Evolutionary conservation across 148 eudicot genomes (phyloP), one percentile per base, ranked within the genome.

Genomic region (Camellia japonica): DNA sequence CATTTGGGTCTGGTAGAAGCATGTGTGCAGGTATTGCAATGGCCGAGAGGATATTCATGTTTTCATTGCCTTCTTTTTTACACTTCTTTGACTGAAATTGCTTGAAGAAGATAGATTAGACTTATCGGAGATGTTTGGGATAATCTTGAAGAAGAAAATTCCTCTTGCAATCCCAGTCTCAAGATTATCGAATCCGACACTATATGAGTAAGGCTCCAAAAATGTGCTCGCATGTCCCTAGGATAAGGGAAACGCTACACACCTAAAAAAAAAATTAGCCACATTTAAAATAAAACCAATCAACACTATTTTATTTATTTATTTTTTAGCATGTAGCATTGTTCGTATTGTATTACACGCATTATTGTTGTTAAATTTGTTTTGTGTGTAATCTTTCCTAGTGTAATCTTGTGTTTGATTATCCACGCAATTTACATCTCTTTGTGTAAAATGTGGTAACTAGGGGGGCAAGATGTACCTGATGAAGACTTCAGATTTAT

Each of bases 1-100:
- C 96, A 5, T 94, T 92, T 64, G 90, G 96, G 2, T 89, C 93
- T 0, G 94, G 98, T 2, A 76, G 96, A 79, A 89, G 96, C 68
- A 88, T 81, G 13, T 94, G 94, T 80, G 89, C 89, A 3, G 94
- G 96, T 6, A 78, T 78, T 1, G 77, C 80, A 1, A 68, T 88
- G 90, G 93, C 91, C n/a, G 38, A 30, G 38, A 30, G 38, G 38
- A 30, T 30, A 30, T 30, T 30, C 38, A 30, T 30, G 38, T 30
- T 73, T 56, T 81, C 84, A 0, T 80, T 92, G 1, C 94, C 94
- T 64, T 81, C 94, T 3, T 67, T 94, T n/a, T 15, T 92, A 42
- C 94, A 90, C 76, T 83, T 87, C 6, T 94, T 94, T 62, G 86
- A 92, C 9, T 87, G 89, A 89, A 83, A 71, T 65, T 85, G 52